Percentiles rank a stretch among this genome's conserved stretches.
Conservation (phyloP, 768 basidiomycete genomes). For the Rhizopogon vinicolor region DNA sequence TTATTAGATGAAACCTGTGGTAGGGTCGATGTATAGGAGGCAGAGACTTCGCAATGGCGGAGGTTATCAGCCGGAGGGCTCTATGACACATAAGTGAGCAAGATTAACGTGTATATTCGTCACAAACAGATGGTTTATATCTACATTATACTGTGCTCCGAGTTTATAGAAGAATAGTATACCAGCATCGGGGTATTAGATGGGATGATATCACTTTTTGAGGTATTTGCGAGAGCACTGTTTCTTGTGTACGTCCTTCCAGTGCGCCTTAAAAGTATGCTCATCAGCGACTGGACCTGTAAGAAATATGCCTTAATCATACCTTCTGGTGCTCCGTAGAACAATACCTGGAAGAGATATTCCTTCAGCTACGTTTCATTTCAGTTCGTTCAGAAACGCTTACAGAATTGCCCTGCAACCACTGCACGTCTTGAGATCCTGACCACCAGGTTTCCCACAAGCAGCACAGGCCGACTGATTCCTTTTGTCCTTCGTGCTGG, state of each 20-base stretch:
- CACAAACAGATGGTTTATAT: too few species aligned
- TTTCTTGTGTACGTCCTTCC: conserved; percentile 17
- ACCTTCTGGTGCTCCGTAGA: conserved; percentile 14
- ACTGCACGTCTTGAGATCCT: conserved; percentile 20
- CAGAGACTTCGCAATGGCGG: too few species aligned
- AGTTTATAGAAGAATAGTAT: background rate
- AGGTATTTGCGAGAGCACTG: conserved; percentile 9
- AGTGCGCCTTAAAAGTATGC: conserved; percentile 11
- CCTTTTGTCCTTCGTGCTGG: conserved; percentile 18
- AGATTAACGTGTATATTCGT: too few species aligned
- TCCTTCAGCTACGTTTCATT: conserved; percentile 5
- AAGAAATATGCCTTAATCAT: background rate
- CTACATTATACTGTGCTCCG: background rate
- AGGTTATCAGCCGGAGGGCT: too few species aligned
- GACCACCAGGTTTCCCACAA: conserved; percentile 27
- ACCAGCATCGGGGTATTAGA: background rate
- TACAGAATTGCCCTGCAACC: conserved; percentile 22
- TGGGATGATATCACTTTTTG: background rate
- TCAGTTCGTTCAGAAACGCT: conserved; percentile 4
- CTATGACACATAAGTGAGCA: too few species aligned
- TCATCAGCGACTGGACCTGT: background rate
- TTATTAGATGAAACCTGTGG: too few species aligned
- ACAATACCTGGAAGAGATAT: conserved; percentile 6
- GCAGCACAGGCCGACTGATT: conserved; percentile 20
- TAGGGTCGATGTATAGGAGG: too few species aligned